Evolutionary conservation across 2,329 filamentous ascomycete species (phyloP), one percentile per base, ranked within the genome.

Genomic region (Aureobasidium subglaciale): DNA sequence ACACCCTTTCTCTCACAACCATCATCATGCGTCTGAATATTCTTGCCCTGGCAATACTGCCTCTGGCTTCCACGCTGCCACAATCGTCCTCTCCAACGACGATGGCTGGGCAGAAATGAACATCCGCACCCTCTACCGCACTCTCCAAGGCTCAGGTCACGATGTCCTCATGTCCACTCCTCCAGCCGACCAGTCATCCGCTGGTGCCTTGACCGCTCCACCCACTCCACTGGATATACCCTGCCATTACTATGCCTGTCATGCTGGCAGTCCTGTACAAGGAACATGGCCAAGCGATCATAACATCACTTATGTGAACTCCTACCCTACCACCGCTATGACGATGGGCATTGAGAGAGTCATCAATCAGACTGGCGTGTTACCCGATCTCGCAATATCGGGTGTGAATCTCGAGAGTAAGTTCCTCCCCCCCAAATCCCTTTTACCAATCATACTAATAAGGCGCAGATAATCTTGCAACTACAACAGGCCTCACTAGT

Each of bases 41-140:
- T n/a, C n/a, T 8, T 22, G 6, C 37, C 3, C 4, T 40, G 3
- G 10, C 11, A 25, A 59, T 58, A 45, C 57, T 16, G n/a, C 57
- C 40, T n/a, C 38, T 43, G 4, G 45, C 40, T 15, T 40, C 18
- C 37, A 48, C 11, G 54, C 57, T 7, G 30, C 40, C 42, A 81
- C 82, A 61, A 80, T 85, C 63, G 65, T 88, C 54, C 81, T 85
- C 56, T 78, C 79, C 60, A 88, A 88, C 68, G 85, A 88, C 61
- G 86, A 88, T 65, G 85, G 86, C 30, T 88, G 86, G 86, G 83
- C 85, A 5, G 85, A 87, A 70, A 77, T 77, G 37, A 86, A 88
- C 63, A 71, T 85, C 48, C 79, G 85, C 15, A 75, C 76, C 0
- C 72, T 87, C 50, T 80, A 85, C 68, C 69, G 80, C 52, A 73